phyloP scores from a whole-genome alignment of 2,329 filamentous ascomycete species.

The Cercospora sp. region DNA sequence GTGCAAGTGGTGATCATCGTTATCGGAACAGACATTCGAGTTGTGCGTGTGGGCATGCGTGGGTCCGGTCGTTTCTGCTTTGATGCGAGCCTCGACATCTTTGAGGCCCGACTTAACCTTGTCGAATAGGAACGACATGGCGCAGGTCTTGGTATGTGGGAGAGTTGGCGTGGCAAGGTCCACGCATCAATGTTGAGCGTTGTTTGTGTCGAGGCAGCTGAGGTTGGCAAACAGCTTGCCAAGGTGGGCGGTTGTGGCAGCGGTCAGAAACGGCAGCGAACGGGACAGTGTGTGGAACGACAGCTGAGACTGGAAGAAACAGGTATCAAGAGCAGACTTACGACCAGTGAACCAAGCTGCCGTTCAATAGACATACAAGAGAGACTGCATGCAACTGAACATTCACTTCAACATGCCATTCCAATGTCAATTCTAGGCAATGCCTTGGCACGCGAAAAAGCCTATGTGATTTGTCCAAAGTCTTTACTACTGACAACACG shows the following conservation, averaged over 20 bases:
- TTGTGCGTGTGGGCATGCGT: constrained; percentile 51
- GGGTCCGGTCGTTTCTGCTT: constrained; percentile 47
- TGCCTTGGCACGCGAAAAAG: neutral
- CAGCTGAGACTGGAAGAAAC: neutral
- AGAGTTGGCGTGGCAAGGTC: neutral
- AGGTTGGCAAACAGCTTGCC: neutral
- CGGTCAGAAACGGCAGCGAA: neutral
- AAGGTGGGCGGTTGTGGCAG: neutral
- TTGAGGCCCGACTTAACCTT: constrained; percentile 57
- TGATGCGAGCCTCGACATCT: constrained; percentile 53
- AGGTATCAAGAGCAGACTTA: neutral
- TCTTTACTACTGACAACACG: neutral
- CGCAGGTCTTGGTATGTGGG: neutral
- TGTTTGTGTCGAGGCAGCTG: neutral
- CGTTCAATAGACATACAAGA: neutral
- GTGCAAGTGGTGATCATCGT: constrained; percentile 49
- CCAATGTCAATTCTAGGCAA: neutral
- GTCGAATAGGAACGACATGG: constrained; percentile 49
- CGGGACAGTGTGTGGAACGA: neutral
- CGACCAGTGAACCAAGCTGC: neutral
- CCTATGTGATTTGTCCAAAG: neutral
- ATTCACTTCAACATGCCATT: neutral
- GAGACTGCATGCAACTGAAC: neutral
- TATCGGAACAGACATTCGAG: constrained; percentile 40
- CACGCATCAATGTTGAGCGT: neutral